Conservation (phyloP, 768 basidiomycete genomes). For the Termitomyces heimii region DNA sequence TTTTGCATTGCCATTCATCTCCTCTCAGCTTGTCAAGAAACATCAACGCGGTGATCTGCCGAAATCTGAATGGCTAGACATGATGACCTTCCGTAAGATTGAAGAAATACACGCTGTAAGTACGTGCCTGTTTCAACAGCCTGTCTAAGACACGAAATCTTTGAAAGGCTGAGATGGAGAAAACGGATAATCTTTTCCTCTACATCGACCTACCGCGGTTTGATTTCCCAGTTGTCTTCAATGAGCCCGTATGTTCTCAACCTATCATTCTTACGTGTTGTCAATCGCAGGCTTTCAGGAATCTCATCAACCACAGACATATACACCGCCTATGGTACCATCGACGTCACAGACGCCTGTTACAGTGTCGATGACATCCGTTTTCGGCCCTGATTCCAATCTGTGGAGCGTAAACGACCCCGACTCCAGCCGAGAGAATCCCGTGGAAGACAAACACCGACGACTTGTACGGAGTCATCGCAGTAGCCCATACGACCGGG, state of each 20-base stretch:
- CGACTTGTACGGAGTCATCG: slow-evolving; percentile 91
- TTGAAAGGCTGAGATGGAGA: slow-evolving; percentile 76
- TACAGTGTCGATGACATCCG: slow-evolving; percentile 37
- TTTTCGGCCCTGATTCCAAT: slow-evolving; percentile 58
- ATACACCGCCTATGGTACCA: slow-evolving; percentile 35
- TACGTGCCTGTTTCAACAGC: neutral
- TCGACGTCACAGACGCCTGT: slow-evolving; percentile 37
- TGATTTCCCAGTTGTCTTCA: slow-evolving; percentile 95
- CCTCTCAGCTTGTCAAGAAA: slow-evolving; percentile 78
- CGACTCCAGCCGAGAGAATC: slow-evolving; percentile 87
- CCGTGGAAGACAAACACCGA: slow-evolving; percentile 96
- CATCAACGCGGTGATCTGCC: slow-evolving; percentile 91
- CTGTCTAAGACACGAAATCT: neutral
- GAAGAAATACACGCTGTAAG: slow-evolving; percentile 85
- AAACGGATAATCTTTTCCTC: slow-evolving; percentile 90
- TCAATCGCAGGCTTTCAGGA: slow-evolving; percentile 25
- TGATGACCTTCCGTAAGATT: slow-evolving; percentile 89
- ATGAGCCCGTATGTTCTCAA: slow-evolving; percentile 63
- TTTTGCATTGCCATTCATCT: neutral
- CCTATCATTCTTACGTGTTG: neutral
- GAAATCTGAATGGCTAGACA: slow-evolving; percentile 95
- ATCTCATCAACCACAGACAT: slow-evolving; percentile 20
- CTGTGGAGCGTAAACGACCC: slow-evolving; percentile 91
- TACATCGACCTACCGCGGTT: slow-evolving; percentile 96
- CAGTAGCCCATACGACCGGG: slow-evolving; percentile 90